These are phyloP conservation scores for Blastobotrys parvus DNA, from an alignment of 805 yeast species.

Conservation along the genomic window DNA sequence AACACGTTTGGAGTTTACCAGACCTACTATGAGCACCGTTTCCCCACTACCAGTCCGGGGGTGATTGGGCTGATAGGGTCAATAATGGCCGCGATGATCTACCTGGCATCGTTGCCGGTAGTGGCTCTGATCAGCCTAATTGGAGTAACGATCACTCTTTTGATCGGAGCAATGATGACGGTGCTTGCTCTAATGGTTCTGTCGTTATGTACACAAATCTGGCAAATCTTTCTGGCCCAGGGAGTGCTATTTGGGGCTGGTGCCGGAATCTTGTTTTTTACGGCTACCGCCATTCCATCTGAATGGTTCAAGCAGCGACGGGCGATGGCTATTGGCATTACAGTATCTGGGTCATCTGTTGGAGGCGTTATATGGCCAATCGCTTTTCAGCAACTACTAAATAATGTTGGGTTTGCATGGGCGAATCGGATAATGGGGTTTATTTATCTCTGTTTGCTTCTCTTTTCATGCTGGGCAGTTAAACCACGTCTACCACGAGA, in stretches of 20 bases:
- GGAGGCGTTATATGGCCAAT: constrained; percentile 47
- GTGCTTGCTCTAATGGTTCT: constrained; percentile 39
- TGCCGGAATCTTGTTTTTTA: constrained; percentile 36
- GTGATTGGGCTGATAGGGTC: constrained; percentile 49
- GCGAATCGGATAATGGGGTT: constrained; percentile 40
- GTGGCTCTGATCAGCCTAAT: constrained; percentile 34
- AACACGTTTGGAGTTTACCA: constrained; percentile 53
- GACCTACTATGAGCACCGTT: constrained; percentile 37
- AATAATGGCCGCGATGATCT: constrained; percentile 39
- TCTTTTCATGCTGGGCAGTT: constrained; percentile 6
- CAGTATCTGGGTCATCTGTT: constrained; percentile 41
- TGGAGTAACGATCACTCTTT: constrained; percentile 33
- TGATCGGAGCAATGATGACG: constrained; percentile 38
- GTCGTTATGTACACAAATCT: constrained; percentile 36
- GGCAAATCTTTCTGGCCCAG: constrained; percentile 47
- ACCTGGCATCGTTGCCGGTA: constrained; percentile 31
- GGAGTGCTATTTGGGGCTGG: constrained; percentile 44
- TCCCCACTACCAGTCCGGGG: constrained; percentile 37
- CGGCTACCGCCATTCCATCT: constrained; percentile 37
- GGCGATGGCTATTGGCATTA: constrained; percentile 42
- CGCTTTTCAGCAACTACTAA: constrained; percentile 33
- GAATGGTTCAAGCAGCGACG: constrained; percentile 41
- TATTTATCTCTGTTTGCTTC: constrained; percentile 4
- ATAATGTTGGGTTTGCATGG: constrained; percentile 45
- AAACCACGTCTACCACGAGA: constrained; percentile 4